These are phyloP conservation scores for Asterionellopsis glacialis DNA, from an alignment of 108 stramenopile genomes.

Conservation along the genomic window DNA sequence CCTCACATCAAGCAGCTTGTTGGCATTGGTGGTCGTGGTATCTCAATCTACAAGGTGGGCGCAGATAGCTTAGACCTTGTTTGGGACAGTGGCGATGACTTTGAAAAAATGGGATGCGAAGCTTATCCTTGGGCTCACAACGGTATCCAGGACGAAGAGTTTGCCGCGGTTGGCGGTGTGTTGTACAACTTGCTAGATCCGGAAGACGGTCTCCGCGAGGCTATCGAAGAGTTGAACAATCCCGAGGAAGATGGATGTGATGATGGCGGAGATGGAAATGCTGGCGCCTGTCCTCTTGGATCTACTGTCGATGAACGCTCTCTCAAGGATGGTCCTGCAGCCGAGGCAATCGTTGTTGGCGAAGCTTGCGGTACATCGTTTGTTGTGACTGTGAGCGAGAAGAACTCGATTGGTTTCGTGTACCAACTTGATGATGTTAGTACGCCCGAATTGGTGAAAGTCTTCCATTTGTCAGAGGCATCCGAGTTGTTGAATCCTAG, in stretches of 20 bases:
- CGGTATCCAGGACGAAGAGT: constrained; percentile 46
- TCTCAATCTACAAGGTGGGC: constrained; percentile 23
- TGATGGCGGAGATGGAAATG: constrained; percentile 12
- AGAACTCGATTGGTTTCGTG: constrained; percentile 14
- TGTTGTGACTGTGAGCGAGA: constrained; percentile 12
- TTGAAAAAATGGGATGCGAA: constrained; percentile 30
- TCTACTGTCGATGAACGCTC: constrained; percentile 19
- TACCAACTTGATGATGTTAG: constrained; percentile 10
- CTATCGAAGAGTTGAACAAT: constrained; percentile 42
- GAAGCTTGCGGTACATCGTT: constrained; percentile 17
- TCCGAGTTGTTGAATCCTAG: constrained; percentile 28
- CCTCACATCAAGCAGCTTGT: constrained; percentile 34
- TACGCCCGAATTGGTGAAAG: constrained; percentile 19
- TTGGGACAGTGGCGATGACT: constrained; percentile 13
- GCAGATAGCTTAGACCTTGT: not conserved
- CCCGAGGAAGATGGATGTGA: constrained; percentile 24
- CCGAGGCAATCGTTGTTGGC: constrained; percentile 16
- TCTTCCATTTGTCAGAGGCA: constrained; percentile 38
- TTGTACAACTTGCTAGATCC: not conserved
- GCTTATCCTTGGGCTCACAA: constrained; percentile 51
- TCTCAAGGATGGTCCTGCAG: constrained; percentile 15
- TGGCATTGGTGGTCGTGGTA: constrained; percentile 41
- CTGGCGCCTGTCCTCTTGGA: constrained; percentile 27
- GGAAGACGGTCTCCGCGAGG: constrained; percentile 25
- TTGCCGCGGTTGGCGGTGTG: constrained; percentile 17